Evolutionary conservation across 1,139 yeast genomes (phyloP), one percentile per base, ranked within the genome.

Genomic region (Taphrina communis): DNA sequence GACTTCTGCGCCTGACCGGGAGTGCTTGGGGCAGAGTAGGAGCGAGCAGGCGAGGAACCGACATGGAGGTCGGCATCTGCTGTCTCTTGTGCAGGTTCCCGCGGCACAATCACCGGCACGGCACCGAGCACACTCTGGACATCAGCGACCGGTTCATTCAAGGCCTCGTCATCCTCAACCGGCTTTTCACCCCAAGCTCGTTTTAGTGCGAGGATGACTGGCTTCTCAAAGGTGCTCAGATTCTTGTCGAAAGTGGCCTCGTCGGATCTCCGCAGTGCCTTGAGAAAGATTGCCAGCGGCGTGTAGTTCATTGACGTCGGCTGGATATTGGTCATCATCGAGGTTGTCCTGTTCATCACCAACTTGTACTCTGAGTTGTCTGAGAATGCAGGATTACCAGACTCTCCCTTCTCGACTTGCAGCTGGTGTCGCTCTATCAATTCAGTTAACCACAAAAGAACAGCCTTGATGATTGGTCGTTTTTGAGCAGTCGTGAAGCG

Each of bases 381-480:
- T 17, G 44, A 51, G 36, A 70, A 56, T 17, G 61, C 65, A 9
- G 59, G 38, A 56, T 60, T 70, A 31, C 70, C 68, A 11, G 55
- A 36, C 55, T 52, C 69, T 3, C 67, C 65, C 41, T 41, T 52
- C 36, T 60, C 62, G 12, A 58, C 62, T 7, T 41, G 46, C 25
- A 50, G 58, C 31, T 55, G 48, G 42, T 70, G 70, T 8, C 51
- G 59, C 8, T 66, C 68, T n/a, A 70, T 58, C 35, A 66, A 35
- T 51, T 70, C 72, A 6, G 53, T 61, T 50, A 70, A 52, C 72
- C 72, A 70, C 14, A 58, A 7, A 19, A 70, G 51, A 39, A 70
- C 68, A 14, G 72, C 72, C 56, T 70, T 71, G 53, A 70, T 70
- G 50, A 70, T 70, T 35, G 62, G 59, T 35, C 72, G 66, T 38